Percentiles rank a stretch among this genome's conserved stretches.
Evolutionary conservation across 2,329 filamentous ascomycete genomes (phyloP).

Genomic region (Tolypocladium pustulatum): DNA sequence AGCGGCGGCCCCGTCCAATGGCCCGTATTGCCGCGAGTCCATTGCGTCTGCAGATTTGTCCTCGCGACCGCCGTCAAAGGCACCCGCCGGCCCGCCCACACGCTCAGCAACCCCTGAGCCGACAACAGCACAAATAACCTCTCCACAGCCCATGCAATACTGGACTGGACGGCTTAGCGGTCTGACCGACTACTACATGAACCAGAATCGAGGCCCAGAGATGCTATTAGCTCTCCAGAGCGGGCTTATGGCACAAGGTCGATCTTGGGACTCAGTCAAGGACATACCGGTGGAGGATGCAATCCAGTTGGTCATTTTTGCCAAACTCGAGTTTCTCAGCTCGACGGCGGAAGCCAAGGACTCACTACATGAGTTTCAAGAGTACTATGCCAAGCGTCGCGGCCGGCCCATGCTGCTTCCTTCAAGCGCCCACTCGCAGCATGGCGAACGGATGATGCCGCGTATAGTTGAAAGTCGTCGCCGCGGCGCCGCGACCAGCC

Average conservation of each 20-base stretch:
- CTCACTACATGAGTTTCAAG: constrained; percentile 38
- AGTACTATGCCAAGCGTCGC: constrained; percentile 31
- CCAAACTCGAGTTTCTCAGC: constrained; percentile 35
- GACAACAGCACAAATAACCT: constrained; percentile 22
- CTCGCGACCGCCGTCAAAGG: constrained; percentile 4
- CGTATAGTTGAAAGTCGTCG: constrained; percentile 14
- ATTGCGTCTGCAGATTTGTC: neutral
- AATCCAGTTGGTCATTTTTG: constrained; percentile 32
- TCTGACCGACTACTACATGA: constrained; percentile 1
- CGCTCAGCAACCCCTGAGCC: constrained; percentile 6
- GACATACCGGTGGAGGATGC: constrained; percentile 24
- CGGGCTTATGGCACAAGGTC: constrained; percentile 21
- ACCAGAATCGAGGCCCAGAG: neutral
- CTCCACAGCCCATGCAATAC: constrained; percentile 38
- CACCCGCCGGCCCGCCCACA: neutral
- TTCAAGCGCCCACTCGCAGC: constrained; percentile 19
- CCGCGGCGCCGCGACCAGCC: neutral
- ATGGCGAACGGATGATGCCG: constrained; percentile 14
- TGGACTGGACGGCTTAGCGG: constrained; percentile 50
- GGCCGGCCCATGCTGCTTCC: constrained; percentile 30
- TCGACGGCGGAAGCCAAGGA: constrained; percentile 34
- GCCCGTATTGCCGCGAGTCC: neutral
- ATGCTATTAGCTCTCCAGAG: constrained; percentile 36
- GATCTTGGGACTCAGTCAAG: constrained; percentile 6
- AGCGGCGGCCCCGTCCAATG: neutral